Base-by-base conservation (phyloP, 768 basidiomycete species). In the Lepiota subincarnata region DNA sequence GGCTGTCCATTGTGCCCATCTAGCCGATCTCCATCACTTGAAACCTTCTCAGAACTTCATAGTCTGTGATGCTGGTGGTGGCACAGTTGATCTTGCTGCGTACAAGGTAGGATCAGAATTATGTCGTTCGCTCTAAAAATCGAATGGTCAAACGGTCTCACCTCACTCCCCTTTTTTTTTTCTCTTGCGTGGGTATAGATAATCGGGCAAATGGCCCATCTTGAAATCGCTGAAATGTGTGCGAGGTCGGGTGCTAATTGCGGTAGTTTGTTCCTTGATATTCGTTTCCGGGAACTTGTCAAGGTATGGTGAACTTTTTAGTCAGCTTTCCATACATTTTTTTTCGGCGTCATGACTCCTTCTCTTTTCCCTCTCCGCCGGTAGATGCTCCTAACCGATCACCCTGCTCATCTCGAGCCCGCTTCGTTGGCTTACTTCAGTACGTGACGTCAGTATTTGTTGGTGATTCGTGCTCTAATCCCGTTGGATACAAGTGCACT, bases 171-270 rank as follows among this genome's bases (percentile, higher is more conserved):
- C 26, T 18, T 40, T 34, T n/a, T 40, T 34, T n/a, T 53, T 51
- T 35, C 39, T 55, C 58, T 52, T 48, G 57, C 60, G n/a, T n/a
- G 58, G 67, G 71, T 26, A 28, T 59, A 78, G 77, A 87, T 94
- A 45, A 88, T 88, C 50, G 92, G 91, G 4, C 80, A 89, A 58
- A 76, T 89, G 67, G 73, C 83, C 10, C 81, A 83, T 62, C 79
- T 94, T n/a, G 91, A 94, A 67, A 92, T 95, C 55, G 92, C 91
- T 41, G 92, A 95, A 70, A 86, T 94, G 71, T 89, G 87, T 57
- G 90, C 90, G 12, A 78, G 91, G 50, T 90, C 88, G 43, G 92
- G 92, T 1, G 86, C 89, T 6, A 93, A 89, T 63, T 92, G 89
- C 61, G 92, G 92, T 12, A 88, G 87, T 57, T 73, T 95, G 45